These are phyloP conservation scores for Pythium grandisporangium DNA, from an alignment of 352 stramenopile genomes.

Conservation along the genomic window DNA sequence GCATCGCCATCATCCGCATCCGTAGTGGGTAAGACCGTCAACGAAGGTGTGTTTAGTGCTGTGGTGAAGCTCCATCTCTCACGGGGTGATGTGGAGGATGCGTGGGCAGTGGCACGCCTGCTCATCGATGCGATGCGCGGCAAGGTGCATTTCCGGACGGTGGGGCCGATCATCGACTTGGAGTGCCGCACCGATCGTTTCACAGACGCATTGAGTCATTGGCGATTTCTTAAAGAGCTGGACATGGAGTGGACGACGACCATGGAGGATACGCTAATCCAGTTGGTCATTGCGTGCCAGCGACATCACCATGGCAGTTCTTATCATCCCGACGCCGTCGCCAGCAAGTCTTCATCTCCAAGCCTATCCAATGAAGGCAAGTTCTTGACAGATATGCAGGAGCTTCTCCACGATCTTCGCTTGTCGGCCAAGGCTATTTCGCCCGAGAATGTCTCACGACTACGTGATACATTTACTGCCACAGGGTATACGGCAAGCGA, in stretches of 20 bases:
- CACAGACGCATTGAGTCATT: slow-evolving; percentile 25
- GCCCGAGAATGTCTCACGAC: slow-evolving; percentile 22
- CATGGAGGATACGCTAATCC: slow-evolving; percentile 65
- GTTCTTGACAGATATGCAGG: too few relatives aligned
- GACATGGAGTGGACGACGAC: slow-evolving; percentile 61
- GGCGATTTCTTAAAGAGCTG: slow-evolving; percentile 41
- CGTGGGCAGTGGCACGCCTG: slow-evolving; percentile 38
- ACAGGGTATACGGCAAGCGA: slow-evolving; percentile 20
- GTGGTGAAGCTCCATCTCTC: slow-evolving; percentile 51
- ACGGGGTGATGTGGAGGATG: slow-evolving; percentile 21
- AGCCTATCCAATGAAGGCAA: slow-evolving; percentile 28
- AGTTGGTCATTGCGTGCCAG: slow-evolving; percentile 51
- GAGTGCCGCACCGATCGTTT: slow-evolving; percentile 36
- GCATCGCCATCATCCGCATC: too few relatives aligned
- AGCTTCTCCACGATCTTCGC: slow-evolving; percentile 44
- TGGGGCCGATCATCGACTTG: slow-evolving; percentile 52
- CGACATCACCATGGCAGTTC: slow-evolving; percentile 17
- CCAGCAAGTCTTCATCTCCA: not conserved
- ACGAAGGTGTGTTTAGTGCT: slow-evolving; percentile 48
- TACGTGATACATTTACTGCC: slow-evolving; percentile 31
- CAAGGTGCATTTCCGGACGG: slow-evolving; percentile 60
- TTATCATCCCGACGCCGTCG: too few relatives aligned
- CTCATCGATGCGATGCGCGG: slow-evolving; percentile 15
- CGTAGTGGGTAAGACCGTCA: slow-evolving; percentile 40
- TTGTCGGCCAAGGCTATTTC: slow-evolving; percentile 50